phyloP scores from a whole-genome alignment of 2,329 filamentous ascomycete species.

The Eurotiales sp. region DNA sequence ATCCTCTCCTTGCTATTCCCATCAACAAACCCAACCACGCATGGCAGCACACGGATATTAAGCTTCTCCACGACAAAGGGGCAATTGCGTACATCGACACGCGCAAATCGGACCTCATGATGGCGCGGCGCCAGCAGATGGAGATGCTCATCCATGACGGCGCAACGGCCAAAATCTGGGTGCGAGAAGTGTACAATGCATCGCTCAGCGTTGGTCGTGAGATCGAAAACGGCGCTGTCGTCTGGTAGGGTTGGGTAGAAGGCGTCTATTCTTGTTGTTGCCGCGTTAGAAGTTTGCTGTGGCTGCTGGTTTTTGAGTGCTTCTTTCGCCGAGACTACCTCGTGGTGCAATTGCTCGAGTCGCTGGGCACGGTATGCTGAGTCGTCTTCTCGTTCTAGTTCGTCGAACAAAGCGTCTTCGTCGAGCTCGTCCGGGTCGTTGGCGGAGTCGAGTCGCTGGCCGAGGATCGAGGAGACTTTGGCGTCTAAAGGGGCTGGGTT shows the following conservation, averaged over 20 bases:
- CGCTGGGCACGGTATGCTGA: conserved; percentile 54
- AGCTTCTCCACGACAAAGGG: conserved; percentile 48
- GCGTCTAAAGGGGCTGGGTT: conserved; percentile 13
- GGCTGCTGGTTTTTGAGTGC: conserved; percentile 33
- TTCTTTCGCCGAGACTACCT: conserved; percentile 49
- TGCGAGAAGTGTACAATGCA: conserved; percentile 64
- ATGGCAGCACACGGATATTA: conserved; percentile 44
- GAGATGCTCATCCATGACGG: conserved; percentile 59
- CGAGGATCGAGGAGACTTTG: conserved; percentile 15
- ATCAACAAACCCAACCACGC: conserved; percentile 48
- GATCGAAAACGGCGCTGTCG: conserved; percentile 57
- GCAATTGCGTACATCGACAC: conserved; percentile 43
- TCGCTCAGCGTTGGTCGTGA: conserved; percentile 55
- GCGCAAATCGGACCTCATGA: conserved; percentile 42
- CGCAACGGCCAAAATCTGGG: conserved; percentile 59
- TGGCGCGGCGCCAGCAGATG: conserved; percentile 40
- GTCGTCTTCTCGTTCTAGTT: conserved; percentile 53
- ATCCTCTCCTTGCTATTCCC: conserved; percentile 43
- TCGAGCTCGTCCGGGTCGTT: conserved; percentile 45
- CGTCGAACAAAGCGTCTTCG: conserved; percentile 58
- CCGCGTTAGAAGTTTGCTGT: neutral
- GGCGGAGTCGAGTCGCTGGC: conserved; percentile 28
- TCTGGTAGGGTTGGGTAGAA: conserved; percentile 40
- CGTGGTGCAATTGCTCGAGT: conserved; percentile 57
- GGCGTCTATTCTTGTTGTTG: conserved; percentile 16